A percentile compares a stretch with the other conserved stretches of the same genome.
These are phyloP conservation scores for Tylopilus plumbeoviolaceoides DNA, from an alignment of 768 basidiomycete species.

Conservation along the genomic window DNA sequence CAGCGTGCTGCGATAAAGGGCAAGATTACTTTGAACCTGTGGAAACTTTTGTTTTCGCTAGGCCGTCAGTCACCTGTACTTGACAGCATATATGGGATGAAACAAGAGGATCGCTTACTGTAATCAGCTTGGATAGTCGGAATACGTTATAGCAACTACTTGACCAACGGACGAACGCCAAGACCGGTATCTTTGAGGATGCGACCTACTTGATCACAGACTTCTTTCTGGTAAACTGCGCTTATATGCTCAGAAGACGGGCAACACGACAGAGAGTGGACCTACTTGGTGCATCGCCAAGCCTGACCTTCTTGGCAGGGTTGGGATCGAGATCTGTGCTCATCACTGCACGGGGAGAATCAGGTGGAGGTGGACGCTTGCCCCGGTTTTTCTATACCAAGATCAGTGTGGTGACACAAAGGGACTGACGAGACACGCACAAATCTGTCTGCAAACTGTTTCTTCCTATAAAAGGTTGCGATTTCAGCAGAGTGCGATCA, in stretches of 20 bases:
- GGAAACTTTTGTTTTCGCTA: neutral
- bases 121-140: neutral
- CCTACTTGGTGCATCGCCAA: slow-evolving; percentile 33
- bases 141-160: slow-evolving; percentile 23
- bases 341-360: slow-evolving; percentile 31
- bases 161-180: slow-evolving; percentile 39
- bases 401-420: neutral
- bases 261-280: neutral
- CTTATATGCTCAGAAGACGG: neutral
- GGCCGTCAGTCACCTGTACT: slow-evolving; percentile 9
- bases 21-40: neutral
- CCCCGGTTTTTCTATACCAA: slow-evolving; percentile 49
- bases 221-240: slow-evolving; percentile 38
- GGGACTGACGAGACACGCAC: slow-evolving; percentile 34
- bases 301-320: slow-evolving; percentile 39
- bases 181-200: slow-evolving; percentile 43
- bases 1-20: neutral
- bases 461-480: slow-evolving; percentile 41
- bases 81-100: neutral
- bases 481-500: too few relatives aligned
- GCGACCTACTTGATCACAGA: slow-evolving; percentile 31
- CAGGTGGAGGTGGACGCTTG: slow-evolving; percentile 47
- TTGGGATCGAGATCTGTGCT: slow-evolving; percentile 31
- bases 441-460: slow-evolving; percentile 57
- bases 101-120: slow-evolving; percentile 14